A percentile compares a stretch with the other conserved stretches of the same genome.
phyloP scores from a whole-genome alignment of 805 yeast species.

The Candida maltosa region DNA sequence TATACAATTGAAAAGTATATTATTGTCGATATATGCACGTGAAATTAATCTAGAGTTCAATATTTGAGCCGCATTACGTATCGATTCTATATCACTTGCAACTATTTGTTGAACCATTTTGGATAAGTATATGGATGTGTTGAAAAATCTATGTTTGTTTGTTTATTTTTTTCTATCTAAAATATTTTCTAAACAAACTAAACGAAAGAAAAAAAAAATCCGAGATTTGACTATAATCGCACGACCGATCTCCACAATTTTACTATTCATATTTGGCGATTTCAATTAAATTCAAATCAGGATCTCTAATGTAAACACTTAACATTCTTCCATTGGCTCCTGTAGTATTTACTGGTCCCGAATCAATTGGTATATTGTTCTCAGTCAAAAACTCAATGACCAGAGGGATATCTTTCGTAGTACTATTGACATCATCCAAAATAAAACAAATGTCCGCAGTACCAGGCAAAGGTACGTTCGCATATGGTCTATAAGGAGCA shows the following conservation, averaged over 20 bases:
- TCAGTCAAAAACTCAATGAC: conserved; percentile 2
- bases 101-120: no score
- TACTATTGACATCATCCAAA: conserved; percentile 2
- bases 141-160: no score
- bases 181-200: no score
- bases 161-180: no score
- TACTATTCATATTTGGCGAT: conserved; percentile 1
- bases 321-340: conserved; percentile 7
- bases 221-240: no score
- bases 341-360: conserved; percentile 7
- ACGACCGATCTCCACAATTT: no score
- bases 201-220: no score
- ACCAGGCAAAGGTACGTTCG: conserved; percentile 5
- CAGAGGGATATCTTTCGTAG: not conserved
- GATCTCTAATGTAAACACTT: conserved; percentile 9
- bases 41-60: conserved; percentile 31
- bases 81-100: no score
- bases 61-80: conserved; percentile 33
- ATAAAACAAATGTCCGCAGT: conserved; percentile 9
- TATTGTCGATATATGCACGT: conserved; percentile 31
- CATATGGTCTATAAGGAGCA: conserved; percentile 8
- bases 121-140: no score
- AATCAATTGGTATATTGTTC: conserved; percentile 2
- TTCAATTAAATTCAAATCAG: conserved; percentile 7
- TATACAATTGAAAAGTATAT: conserved; percentile 30